A percentile compares a stretch with the other conserved stretches of the same genome.
Evolutionary conservation across 345 rosid genomes (phyloP).

Genomic region (Microcos paniculata): DNA sequence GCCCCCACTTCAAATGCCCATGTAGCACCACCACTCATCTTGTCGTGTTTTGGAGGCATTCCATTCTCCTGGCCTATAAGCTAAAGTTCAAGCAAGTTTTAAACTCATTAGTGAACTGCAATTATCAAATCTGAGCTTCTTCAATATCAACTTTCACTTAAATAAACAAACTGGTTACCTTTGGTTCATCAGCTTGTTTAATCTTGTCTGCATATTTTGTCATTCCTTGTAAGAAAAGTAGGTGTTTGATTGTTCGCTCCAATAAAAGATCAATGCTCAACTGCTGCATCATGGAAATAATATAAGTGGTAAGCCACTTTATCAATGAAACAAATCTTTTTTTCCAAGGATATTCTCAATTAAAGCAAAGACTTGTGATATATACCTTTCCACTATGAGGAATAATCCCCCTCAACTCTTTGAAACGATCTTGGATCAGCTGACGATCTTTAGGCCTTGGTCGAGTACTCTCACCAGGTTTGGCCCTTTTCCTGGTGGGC

Average conservation of each 20-base stretch:
- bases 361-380: conserved; percentile 7
- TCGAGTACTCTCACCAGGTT: conserved; percentile 76
- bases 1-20: conserved; percentile 92
- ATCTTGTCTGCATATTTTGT: conserved; percentile 81
- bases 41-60: conserved; percentile 31
- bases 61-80: conserved; percentile 37
- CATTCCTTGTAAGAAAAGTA: conserved; percentile 87
- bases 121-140: conserved; percentile 10
- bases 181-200: conserved; percentile 57
- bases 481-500: conserved; percentile 64
- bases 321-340: background rate
- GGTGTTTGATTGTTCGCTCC: conserved; percentile 77
- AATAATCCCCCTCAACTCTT: conserved; percentile 80
- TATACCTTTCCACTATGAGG: conserved; percentile 87
- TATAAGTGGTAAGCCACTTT: background rate
- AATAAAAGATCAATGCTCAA: conserved; percentile 85
- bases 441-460: conserved; percentile 98
- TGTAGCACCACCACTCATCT: conserved; percentile 49
- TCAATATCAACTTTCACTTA: background rate
- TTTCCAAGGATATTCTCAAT: background rate
- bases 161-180: conserved; percentile 41
- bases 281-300: conserved; percentile 40
- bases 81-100: conserved; percentile 28
- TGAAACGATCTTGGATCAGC: conserved; percentile 89
- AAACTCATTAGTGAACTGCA: conserved; percentile 14